Conservation (phyloP, 2,329 filamentous ascomycete species). For the Thermomyces lanuginosus region DNA sequence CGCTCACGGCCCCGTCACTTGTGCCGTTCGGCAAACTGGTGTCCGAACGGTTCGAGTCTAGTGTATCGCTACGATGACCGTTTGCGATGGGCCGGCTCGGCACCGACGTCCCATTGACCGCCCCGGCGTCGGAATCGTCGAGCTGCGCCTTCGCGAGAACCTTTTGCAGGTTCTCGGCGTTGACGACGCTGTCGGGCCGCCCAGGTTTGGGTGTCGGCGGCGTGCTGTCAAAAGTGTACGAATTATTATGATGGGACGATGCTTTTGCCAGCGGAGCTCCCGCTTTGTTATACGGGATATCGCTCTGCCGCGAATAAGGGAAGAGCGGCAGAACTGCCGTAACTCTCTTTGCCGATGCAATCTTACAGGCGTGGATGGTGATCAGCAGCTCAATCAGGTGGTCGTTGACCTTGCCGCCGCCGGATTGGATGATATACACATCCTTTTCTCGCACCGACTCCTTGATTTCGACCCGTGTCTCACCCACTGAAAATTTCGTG, state of each 20-base stretch:
- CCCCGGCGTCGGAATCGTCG: slow-evolving; percentile 37
- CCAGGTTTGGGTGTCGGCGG: slow-evolving; percentile 69
- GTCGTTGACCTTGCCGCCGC: slow-evolving; percentile 85
- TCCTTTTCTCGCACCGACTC: slow-evolving; percentile 96
- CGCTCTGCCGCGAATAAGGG: slow-evolving; percentile 89
- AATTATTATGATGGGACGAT: slow-evolving; percentile 27
- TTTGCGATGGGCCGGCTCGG: slow-evolving; percentile 24
- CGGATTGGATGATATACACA: slow-evolving; percentile 95
- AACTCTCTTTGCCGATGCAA: slow-evolving; percentile 78
- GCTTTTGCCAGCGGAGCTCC: slow-evolving; percentile 73
- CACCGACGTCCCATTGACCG: slow-evolving; percentile 26
- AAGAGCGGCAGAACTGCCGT: slow-evolving; percentile 91
- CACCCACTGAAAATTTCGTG: slow-evolving; percentile 84
- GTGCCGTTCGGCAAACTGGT: slow-evolving; percentile 10
- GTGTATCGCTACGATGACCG: slow-evolving; percentile 23
- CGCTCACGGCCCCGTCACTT: slow-evolving; percentile 43
- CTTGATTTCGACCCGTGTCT: slow-evolving; percentile 87
- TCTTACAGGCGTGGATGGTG: slow-evolving; percentile 96
- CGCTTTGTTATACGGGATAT: slow-evolving; percentile 90
- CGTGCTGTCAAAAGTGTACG: slow-evolving; percentile 84
- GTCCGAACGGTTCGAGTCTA: slow-evolving; percentile 22
- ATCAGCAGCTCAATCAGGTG: slow-evolving; percentile 93
- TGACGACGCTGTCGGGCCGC: slow-evolving; percentile 49
- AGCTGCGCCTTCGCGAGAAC: slow-evolving; percentile 53
- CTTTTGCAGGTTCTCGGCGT: slow-evolving; percentile 53